Conservation (phyloP, 192 early-diverging fungal species). For the Umbelopsis vinacea region DNA sequence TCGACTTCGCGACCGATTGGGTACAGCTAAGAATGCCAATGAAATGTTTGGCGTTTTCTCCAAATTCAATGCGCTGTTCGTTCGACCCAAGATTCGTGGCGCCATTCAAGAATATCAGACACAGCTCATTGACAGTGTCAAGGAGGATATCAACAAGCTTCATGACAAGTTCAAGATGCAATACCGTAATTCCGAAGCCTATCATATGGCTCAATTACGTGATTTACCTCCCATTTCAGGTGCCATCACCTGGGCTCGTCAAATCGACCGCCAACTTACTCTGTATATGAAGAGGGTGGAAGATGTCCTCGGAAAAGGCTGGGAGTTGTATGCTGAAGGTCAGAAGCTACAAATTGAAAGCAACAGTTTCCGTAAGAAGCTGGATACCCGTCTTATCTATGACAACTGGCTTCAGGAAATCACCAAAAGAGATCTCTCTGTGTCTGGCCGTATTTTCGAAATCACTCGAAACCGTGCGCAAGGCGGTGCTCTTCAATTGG, state of each 20-base stretch:
- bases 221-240: conserved; percentile 94
- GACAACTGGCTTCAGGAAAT: conserved; percentile 93
- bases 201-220: conserved; percentile 87
- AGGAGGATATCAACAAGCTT: conserved; percentile 95
- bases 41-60: conserved; percentile 99
- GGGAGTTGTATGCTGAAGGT: conserved; percentile 97
- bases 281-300: conserved; percentile 97
- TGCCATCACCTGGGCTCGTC: conserved; percentile 94
- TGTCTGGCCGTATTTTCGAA: conserved; percentile 89
- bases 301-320: conserved; percentile 95
- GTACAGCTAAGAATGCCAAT: conserved; percentile 93
- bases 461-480: conserved; percentile 81
- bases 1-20: conserved; percentile 89
- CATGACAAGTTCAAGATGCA: conserved; percentile 96
- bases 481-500: conserved; percentile 74
- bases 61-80: conserved; percentile 99
- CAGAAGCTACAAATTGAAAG: conserved; percentile 90
- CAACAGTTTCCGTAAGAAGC: conserved; percentile 88
- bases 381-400: conserved; percentile 91
- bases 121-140: conserved; percentile 96
- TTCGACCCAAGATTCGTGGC: conserved; percentile 98
- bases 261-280: conserved; percentile 96
- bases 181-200: conserved; percentile 88
- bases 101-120: conserved; percentile 99
- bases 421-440: conserved; percentile 75